phyloP scores from a whole-genome alignment of 2,329 filamentous ascomycete genomes.

The Verticillium albo-atrum region DNA sequence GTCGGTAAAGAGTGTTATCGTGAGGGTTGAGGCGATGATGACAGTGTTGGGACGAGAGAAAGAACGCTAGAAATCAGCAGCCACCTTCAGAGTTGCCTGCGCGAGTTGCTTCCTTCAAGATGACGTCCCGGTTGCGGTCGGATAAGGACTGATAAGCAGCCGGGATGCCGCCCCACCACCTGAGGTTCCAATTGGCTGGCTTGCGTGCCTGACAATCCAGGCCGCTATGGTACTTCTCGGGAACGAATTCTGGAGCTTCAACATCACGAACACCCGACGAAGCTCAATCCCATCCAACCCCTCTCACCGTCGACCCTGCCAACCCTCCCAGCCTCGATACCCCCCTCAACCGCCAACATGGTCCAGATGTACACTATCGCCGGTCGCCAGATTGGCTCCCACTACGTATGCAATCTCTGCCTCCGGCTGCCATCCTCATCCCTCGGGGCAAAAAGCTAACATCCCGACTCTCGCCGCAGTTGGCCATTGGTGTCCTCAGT shows the following conservation, averaged over 20 bases:
- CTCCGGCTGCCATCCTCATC: conserved; percentile 3
- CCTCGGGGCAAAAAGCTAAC: conserved; percentile 11
- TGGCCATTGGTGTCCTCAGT: conserved; percentile 53
- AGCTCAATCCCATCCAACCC: conserved; percentile 20
- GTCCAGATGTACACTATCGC: conserved; percentile 49
- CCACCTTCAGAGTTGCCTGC: neutral
- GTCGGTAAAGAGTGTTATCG: neutral
- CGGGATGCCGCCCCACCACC: neutral
- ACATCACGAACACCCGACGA: conserved; percentile 8
- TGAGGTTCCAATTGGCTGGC: neutral
- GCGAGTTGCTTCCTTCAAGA: conserved; percentile 4
- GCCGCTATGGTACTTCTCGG: neutral
- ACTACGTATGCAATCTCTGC: conserved; percentile 46
- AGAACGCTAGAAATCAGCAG: neutral
- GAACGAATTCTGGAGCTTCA: conserved; percentile 14
- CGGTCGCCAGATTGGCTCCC: conserved; percentile 56
- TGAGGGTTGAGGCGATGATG: neutral
- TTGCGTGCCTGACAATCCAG: conserved; percentile 4
- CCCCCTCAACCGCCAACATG: conserved; percentile 34
- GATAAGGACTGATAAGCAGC: neutral
- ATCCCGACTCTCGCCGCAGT: conserved; percentile 27
- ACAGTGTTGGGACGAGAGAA: neutral
- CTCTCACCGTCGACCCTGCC: conserved; percentile 19
- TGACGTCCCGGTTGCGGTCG: neutral
- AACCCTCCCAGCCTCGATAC: conserved; percentile 19